These are phyloP conservation scores for Metschnikowia sp. DNA, from an alignment of 805 yeast species.

Conservation along the genomic window DNA sequence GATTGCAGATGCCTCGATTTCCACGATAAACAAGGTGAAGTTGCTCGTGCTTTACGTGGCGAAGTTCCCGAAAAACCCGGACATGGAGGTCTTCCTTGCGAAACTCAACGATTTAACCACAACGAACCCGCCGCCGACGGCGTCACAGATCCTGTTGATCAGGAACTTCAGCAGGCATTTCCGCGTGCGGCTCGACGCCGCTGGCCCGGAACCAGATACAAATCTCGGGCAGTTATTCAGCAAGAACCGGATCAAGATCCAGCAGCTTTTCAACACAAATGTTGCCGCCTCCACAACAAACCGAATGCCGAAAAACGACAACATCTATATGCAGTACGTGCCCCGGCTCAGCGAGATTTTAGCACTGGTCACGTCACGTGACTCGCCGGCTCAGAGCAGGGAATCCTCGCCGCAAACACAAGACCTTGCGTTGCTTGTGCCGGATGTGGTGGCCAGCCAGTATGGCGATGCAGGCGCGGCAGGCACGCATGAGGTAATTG, in stretches of 20 bases:
- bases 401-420: constrained; percentile 6
- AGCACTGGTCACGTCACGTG: constrained; percentile 17
- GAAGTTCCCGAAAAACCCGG: constrained; percentile 51
- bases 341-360: constrained; percentile 61
- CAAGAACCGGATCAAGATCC: constrained; percentile 30
- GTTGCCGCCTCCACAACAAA: constrained; percentile 10
- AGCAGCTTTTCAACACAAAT: constrained; percentile 28
- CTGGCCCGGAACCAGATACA: constrained; percentile 7
- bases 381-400: constrained; percentile 7
- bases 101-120: constrained; percentile 29
- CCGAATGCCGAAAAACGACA: constrained; percentile 42
- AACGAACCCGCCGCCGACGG: constrained; percentile 32
- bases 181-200: constrained; percentile 1
- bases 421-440: constrained; percentile 36
- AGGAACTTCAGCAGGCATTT: constrained; percentile 13
- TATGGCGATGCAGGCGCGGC: constrained; percentile 25
- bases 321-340: constrained; percentile 86
- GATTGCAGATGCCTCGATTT: constrained; percentile 41
- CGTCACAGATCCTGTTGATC: constrained; percentile 30
- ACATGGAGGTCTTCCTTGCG: constrained; percentile 22
- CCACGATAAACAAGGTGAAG: constrained; percentile 61
- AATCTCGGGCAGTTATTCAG: constrained; percentile 30
- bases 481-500: constrained; percentile 59
- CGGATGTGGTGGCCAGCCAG: constrained; percentile 31
- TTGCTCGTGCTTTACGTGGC: constrained; percentile 71